phyloP scores from a whole-genome alignment of 2,329 filamentous ascomycete genomes.

The Arthrobotrys pseudoclavata region DNA sequence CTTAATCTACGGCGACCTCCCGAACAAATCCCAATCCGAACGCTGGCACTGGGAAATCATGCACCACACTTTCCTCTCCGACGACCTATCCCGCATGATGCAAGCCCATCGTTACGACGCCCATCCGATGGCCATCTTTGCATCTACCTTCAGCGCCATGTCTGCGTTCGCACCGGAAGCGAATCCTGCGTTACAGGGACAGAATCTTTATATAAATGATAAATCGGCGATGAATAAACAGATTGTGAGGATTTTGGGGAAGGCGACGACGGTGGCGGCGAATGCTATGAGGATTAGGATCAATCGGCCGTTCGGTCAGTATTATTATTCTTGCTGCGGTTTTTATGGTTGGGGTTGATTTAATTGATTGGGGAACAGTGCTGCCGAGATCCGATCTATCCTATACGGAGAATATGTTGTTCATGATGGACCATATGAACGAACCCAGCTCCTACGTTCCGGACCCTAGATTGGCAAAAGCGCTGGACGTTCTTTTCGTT shows the following conservation, averaged over 20 bases:
- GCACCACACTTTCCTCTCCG: slow-evolving; percentile 69
- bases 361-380: slow-evolving; percentile 3
- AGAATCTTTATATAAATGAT: slow-evolving; percentile 70
- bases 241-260: slow-evolving; percentile 71
- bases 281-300: slow-evolving; percentile 71
- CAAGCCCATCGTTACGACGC: slow-evolving; percentile 66
- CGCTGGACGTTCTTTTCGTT: slow-evolving; percentile 72
- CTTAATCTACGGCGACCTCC: slow-evolving; percentile 71
- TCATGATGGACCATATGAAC: slow-evolving; percentile 71
- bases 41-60: slow-evolving; percentile 70
- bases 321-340: neutral
- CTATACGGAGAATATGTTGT: slow-evolving; percentile 72
- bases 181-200: slow-evolving; percentile 70
- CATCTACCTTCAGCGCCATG: slow-evolving; percentile 69
- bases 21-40: slow-evolving; percentile 67
- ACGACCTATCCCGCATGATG: slow-evolving; percentile 58
- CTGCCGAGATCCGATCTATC: slow-evolving; percentile 57
- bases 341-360: neutral
- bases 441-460: slow-evolving; percentile 68
- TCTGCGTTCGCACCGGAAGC: slow-evolving; percentile 70
- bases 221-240: slow-evolving; percentile 69
- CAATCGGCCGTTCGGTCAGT: slow-evolving; percentile 70
- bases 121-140: slow-evolving; percentile 71
- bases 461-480: slow-evolving; percentile 69
- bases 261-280: slow-evolving; percentile 70